These are phyloP conservation scores for Moringa oleifera DNA, from an alignment of 345 rosid species.

Conservation along the genomic window DNA sequence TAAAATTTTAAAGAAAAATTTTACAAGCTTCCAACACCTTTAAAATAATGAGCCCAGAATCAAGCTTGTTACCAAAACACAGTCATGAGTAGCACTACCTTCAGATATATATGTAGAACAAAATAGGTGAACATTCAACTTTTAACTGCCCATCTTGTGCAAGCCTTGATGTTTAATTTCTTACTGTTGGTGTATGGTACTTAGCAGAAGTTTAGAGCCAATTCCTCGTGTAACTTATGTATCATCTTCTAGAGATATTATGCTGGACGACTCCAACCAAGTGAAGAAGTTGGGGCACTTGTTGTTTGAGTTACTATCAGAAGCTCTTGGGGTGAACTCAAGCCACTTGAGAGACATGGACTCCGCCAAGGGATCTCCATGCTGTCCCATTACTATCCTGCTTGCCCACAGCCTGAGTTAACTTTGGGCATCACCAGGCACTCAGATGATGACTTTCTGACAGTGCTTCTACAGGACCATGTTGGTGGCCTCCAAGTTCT, in stretches of 20 bases:
- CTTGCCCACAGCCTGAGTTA: slow-evolving; percentile 50
- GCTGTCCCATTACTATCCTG: slow-evolving; percentile 50
- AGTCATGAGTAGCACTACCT: no score
- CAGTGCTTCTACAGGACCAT: slow-evolving; percentile 53
- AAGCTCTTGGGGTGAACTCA: slow-evolving; percentile 46
- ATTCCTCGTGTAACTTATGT: no score
- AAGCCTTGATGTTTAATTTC: no score
- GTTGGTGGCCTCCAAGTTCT: slow-evolving; percentile 63
- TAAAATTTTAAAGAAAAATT: no score
- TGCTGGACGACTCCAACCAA: slow-evolving; percentile 37
- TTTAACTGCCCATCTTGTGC: no score
- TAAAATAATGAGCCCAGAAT: no score
- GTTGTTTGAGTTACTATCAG: slow-evolving; percentile 47
- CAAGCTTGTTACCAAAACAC: no score
- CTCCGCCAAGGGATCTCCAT: slow-evolving; percentile 28
- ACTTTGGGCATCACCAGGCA: slow-evolving; percentile 44
- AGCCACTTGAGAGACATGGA: slow-evolving; percentile 36
- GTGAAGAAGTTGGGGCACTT: slow-evolving; percentile 32
- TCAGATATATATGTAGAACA: no score
- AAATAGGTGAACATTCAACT: no score
- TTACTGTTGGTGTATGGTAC: no score
- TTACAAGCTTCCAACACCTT: no score
- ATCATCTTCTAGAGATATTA: slow-evolving; percentile 23
- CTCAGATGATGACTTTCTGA: slow-evolving; percentile 44
- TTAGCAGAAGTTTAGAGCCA: no score